Conservation (phyloP, 2,329 filamentous ascomycete species). For the Beauveria brongniartii region DNA sequence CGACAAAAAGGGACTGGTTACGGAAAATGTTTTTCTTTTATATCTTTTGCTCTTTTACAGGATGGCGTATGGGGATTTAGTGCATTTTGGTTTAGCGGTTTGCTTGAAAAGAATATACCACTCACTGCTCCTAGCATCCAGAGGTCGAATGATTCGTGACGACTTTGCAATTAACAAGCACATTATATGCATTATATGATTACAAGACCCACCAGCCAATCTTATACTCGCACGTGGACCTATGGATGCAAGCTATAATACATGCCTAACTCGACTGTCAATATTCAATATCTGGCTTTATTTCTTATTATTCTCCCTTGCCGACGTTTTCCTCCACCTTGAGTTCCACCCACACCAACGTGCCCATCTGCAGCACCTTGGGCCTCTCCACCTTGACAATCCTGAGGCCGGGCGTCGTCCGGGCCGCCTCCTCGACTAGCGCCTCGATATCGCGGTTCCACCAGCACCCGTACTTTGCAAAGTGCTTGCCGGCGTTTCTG, state of each 20-base stretch:
- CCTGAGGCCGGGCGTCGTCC: constrained; percentile 44
- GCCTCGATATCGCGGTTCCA: constrained; percentile 57
- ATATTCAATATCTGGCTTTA: neutral
- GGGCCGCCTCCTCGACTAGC: constrained; percentile 42
- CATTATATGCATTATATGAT: neutral
- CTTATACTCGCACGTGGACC: neutral
- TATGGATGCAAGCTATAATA: neutral
- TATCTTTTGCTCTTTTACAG: constrained; percentile 4
- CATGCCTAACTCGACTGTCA: neutral
- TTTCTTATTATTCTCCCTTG: neutral
- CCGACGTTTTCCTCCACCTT: constrained; percentile 26
- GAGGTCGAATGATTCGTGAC: neutral
- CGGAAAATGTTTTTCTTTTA: constrained; percentile 1
- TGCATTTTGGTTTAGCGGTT: constrained; percentile 4
- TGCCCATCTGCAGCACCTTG: constrained; percentile 46
- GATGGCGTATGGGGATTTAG: neutral
- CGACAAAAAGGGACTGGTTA: constrained; percentile 3
- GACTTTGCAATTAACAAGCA: neutral
- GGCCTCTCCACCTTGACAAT: constrained; percentile 47
- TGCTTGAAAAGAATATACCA: constrained; percentile 8
- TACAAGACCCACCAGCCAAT: neutral
- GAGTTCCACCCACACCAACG: constrained; percentile 51
- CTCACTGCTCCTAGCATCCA: neutral
- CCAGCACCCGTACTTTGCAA: constrained; percentile 56
- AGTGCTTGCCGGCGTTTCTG: constrained; percentile 45